Evolutionary conservation across 257 asterid genomes (phyloP).

Genomic region (Paulownia fortunei): DNA sequence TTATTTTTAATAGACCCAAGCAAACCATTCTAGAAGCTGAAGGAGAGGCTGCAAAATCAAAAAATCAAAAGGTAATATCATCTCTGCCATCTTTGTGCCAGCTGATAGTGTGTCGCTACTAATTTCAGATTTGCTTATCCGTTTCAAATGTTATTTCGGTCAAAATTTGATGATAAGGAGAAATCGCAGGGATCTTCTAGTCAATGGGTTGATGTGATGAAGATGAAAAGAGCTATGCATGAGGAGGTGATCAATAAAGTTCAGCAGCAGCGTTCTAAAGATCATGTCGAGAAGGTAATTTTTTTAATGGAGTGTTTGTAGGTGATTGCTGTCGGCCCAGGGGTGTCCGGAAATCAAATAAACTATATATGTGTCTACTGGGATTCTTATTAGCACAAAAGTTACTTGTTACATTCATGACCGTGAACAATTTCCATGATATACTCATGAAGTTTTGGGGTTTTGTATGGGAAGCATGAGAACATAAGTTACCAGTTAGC

Average conservation of each 20-base stretch:
- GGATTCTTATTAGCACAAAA: neutral
- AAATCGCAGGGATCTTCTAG: conserved; percentile 55
- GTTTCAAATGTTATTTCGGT: neutral
- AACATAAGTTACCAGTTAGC: neutral
- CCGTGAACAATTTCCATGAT: neutral
- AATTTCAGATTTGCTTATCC: neutral
- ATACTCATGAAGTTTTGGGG: neutral
- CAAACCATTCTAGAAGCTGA: conserved; percentile 96
- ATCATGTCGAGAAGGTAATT: conserved; percentile 57
- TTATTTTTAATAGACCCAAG: conserved; percentile 64
- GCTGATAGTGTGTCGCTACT: neutral
- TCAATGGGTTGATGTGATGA: conserved; percentile 90
- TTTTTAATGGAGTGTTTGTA: conserved; percentile 13
- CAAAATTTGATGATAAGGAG: conserved; percentile 28
- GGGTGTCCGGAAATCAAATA: conserved; percentile 5
- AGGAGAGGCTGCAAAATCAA: conserved; percentile 88
- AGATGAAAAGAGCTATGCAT: conserved; percentile 83
- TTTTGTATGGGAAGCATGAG: neutral
- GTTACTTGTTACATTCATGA: neutral
- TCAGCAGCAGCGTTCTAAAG: conserved; percentile 60
- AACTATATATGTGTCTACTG: neutral
- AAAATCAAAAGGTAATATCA: conserved; percentile 60
- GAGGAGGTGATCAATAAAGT: conserved; percentile 91
- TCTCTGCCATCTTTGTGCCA: conserved; percentile 20
- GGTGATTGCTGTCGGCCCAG: neutral